These are phyloP conservation scores for Aspergillus transmontanensis DNA, from an alignment of 2,329 filamentous ascomycete species.

Conservation along the genomic window DNA sequence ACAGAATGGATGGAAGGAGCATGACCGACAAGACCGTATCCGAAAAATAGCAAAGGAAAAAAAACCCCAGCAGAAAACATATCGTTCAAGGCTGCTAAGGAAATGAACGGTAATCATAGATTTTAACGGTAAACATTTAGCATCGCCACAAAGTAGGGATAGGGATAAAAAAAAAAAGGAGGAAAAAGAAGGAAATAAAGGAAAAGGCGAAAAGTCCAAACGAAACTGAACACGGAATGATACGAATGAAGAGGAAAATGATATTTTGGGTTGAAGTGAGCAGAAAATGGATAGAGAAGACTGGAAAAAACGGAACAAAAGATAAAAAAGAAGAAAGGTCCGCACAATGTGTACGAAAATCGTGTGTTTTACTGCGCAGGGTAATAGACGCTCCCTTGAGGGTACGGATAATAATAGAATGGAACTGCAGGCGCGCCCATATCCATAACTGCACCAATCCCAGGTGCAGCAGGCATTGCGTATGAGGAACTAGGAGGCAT, in stretches of 20 bases:
- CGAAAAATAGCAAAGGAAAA: conserved; percentile 9
- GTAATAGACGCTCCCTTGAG: conserved; percentile 67
- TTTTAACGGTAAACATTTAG: neutral
- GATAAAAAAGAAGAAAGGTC: conserved; percentile 10
- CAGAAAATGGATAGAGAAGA: conserved; percentile 24
- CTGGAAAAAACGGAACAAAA: conserved; percentile 14
- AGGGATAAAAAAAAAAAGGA: conserved; percentile 27
- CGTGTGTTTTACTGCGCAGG: conserved; percentile 26
- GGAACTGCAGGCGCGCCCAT: conserved; percentile 67
- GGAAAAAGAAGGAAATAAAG: conserved; percentile 23
- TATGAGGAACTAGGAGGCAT: conserved; percentile 56
- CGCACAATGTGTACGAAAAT: neutral
- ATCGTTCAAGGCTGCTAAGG: neutral
- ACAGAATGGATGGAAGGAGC: conserved; percentile 13
- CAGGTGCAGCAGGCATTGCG: conserved; percentile 53
- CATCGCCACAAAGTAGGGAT: neutral
- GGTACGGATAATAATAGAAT: conserved; percentile 57
- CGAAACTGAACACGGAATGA: neutral
- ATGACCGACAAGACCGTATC: conserved; percentile 12
- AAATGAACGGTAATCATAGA: conserved; percentile 29
- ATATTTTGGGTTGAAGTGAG: neutral
- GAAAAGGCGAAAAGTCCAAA: conserved; percentile 2
- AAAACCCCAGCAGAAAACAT: neutral
- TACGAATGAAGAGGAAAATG: conserved; percentile 1
- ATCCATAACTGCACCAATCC: conserved; percentile 59